phyloP scores from a whole-genome alignment of 1,139 yeast species.

The Pichia terricola region DNA sequence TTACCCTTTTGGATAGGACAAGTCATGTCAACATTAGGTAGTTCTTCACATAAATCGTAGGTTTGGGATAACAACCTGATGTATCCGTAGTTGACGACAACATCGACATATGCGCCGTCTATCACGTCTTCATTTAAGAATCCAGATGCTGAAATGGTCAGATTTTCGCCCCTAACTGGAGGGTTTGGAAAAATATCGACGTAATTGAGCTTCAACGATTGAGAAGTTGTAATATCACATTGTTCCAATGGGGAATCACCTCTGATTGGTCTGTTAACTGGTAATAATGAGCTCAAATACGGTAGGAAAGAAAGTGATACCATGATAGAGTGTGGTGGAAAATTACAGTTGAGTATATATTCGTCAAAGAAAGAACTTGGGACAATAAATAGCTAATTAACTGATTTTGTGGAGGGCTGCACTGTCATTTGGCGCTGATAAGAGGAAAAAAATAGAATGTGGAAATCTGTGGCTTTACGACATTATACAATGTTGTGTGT shows the following conservation, averaged over 20 bases:
- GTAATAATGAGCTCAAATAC: conserved; percentile 7
- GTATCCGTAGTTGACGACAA: conserved; percentile 87
- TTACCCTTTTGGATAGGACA: conserved; percentile 75
- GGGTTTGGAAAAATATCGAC: conserved; percentile 75
- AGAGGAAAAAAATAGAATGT: no score
- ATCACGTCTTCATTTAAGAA: conserved; percentile 42
- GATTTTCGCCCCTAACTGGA: conserved; percentile 69
- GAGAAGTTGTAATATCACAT: conserved; percentile 61
- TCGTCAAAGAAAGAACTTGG: background rate
- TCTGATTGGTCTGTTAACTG: conserved; percentile 54
- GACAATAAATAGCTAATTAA: background rate
- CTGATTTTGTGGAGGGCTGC: background rate
- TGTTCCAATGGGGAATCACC: conserved; percentile 79
- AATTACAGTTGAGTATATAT: background rate
- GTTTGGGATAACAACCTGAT: conserved; percentile 79
- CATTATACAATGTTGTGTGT: no score
- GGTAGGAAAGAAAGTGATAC: conserved; percentile 5
- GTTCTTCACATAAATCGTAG: conserved; percentile 82
- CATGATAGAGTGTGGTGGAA: conserved; percentile 1
- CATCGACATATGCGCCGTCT: conserved; percentile 89
- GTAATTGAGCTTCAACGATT: conserved; percentile 50
- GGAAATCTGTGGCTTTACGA: no score
- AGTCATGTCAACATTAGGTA: conserved; percentile 66
- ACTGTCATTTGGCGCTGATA: no score
- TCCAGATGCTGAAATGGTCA: conserved; percentile 74